Conservation (phyloP, 2,329 filamentous ascomycete genomes). For the Fonsecaea monophora region DNA sequence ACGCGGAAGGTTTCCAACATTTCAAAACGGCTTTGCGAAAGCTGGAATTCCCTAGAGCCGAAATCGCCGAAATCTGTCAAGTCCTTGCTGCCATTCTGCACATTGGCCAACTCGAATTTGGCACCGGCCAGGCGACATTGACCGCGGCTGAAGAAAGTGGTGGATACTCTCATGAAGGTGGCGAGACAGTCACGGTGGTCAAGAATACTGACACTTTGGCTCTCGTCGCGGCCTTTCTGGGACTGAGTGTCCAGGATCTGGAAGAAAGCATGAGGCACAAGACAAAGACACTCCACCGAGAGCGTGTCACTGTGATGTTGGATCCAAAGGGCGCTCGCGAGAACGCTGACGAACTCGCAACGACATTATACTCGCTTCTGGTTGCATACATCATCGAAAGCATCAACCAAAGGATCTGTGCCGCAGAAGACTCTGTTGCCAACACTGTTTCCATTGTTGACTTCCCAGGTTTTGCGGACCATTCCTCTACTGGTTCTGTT, state of each 20-base stretch:
- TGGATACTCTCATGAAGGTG: slow-evolving; percentile 94
- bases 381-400: slow-evolving; percentile 93
- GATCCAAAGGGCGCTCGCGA: slow-evolving; percentile 87
- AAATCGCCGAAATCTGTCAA: slow-evolving; percentile 97
- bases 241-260: slow-evolving; percentile 78
- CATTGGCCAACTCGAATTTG: slow-evolving; percentile 95
- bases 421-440: slow-evolving; percentile 81
- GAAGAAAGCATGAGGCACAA: slow-evolving; percentile 92
- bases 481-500: slow-evolving; percentile 79
- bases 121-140: slow-evolving; percentile 78
- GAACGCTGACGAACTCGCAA: slow-evolving; percentile 91
- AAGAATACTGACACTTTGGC: slow-evolving; percentile 90
- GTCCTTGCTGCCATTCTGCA: slow-evolving; percentile 93
- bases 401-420: slow-evolving; percentile 88
- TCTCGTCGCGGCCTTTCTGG: slow-evolving; percentile 92
- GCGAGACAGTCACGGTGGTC: slow-evolving; percentile 81
- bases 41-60: slow-evolving; percentile 88
- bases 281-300: slow-evolving; percentile 93
- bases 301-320: slow-evolving; percentile 98
- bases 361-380: slow-evolving; percentile 90
- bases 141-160: slow-evolving; percentile 87
- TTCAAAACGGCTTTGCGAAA: slow-evolving; percentile 96
- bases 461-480: slow-evolving; percentile 92
- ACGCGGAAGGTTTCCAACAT: slow-evolving; percentile 91
- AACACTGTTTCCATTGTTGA: slow-evolving; percentile 96